phyloP scores from a whole-genome alignment of 2,329 filamentous ascomycete genomes.

The Annulohypoxylon truncatum region DNA sequence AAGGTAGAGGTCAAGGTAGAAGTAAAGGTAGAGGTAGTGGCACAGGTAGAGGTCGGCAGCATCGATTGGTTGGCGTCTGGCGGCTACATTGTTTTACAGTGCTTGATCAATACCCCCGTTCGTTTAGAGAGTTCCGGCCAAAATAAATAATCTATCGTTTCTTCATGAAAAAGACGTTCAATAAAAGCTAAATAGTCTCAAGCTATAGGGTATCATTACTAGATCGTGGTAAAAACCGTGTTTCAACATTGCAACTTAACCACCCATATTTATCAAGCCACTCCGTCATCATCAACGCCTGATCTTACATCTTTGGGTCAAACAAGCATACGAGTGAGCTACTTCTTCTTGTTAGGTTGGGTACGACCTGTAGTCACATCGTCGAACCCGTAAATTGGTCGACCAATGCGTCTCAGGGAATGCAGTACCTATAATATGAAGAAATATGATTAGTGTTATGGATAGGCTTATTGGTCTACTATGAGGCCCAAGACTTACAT shows the following conservation, averaged over 20 bases:
- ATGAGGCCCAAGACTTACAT: constrained; percentile 60
- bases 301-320: background rate
- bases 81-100: constrained; percentile 20
- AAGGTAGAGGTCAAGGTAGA: background rate
- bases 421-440: constrained; percentile 62
- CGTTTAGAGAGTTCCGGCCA: constrained; percentile 21
- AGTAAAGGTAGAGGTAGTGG: too few species aligned
- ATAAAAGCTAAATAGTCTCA: background rate
- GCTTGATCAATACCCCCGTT: constrained; percentile 37
- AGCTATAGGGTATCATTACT: constrained; percentile 22
- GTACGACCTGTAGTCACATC: constrained; percentile 40
- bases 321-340: background rate
- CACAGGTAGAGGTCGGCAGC: constrained; percentile 2
- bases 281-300: background rate
- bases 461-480: background rate
- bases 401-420: constrained; percentile 60
- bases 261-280: background rate
- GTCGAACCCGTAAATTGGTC: constrained; percentile 70
- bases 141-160: constrained; percentile 15
- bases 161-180: constrained; percentile 5
- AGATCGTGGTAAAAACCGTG: background rate
- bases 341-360: background rate
- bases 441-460: constrained; percentile 3
- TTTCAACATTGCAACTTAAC: background rate
- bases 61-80: constrained; percentile 21